These are phyloP conservation scores for Hymenoscyphus scutula DNA, from an alignment of 2,329 filamentous ascomycete species.

Conservation along the genomic window DNA sequence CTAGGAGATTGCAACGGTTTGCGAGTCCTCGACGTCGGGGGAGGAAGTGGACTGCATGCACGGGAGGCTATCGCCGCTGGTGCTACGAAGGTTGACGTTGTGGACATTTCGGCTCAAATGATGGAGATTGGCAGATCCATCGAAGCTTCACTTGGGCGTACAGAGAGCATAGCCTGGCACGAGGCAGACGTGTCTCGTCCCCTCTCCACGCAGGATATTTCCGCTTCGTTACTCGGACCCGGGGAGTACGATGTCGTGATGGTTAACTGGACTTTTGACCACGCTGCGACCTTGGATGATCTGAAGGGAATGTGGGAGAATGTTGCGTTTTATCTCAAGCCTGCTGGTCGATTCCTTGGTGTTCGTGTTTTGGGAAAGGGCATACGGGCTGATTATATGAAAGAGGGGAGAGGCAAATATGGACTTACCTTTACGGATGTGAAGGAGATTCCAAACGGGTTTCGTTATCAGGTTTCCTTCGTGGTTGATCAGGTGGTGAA, in stretches of 20 bases:
- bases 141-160: not conserved
- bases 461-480: not conserved
- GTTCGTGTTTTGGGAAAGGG: not conserved
- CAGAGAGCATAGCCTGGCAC: conserved; percentile 3
- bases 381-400: not conserved
- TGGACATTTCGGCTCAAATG: not conserved
- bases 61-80: not conserved
- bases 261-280: conserved; percentile 4
- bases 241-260: conserved; percentile 3
- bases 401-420: not conserved
- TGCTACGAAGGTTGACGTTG: not conserved
- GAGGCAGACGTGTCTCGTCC: not conserved
- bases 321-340: conserved; percentile 6
- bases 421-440: not conserved
- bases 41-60: conserved; percentile 2
- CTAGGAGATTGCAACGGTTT: conserved; percentile 1
- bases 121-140: conserved; percentile 1
- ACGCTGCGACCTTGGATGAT: not conserved
- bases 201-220: not conserved
- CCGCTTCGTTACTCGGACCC: not conserved
- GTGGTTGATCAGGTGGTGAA: not conserved
- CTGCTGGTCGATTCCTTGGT: not conserved
- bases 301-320: conserved; percentile 5
- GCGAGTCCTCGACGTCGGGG: not conserved
- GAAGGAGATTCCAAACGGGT: not conserved